Base-by-base conservation (phyloP, 768 basidiomycete species). In the Tylopilus plumbeoviolaceoides region DNA sequence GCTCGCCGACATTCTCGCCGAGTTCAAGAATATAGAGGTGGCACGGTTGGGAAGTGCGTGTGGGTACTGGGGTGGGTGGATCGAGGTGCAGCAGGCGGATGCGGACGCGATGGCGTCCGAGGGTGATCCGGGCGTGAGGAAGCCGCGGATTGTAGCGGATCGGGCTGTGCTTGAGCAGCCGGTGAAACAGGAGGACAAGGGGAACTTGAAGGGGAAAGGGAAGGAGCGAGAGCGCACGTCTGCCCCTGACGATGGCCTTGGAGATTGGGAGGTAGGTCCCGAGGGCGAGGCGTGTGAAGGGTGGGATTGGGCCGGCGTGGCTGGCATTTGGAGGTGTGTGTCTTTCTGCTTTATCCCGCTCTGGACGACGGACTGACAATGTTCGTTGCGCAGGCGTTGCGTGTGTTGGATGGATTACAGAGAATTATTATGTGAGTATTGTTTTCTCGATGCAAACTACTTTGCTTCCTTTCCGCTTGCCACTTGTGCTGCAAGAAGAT, bases 341-440 rank as follows among this genome's bases (percentile, higher is more conserved):
- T 3, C 10, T 14, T 15, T 17, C 5, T 11, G n/a, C n/a, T n/a
- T n/a, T n/a, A n/a, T n/a, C n/a, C n/a, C n/a, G n/a, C n/a, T n/a
- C n/a, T n/a, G n/a, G 35, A 15, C 2, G 27, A 36, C 12, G 25
- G 31, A 48, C 60, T 60, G 30, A 63, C 50, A 20, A 30, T 45
- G 12, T 18, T 25, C 5, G 38, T 31, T 5, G 33, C 23, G 43
- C 38, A 82, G 81, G 53, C 78, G 81, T 12, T 76, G 77, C 45
- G 73, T 83, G 7, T 83, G 78, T 53, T 83, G 81, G 80, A 68
- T 83, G 64, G 80, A 81, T 56, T 83, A 83, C 58, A 72, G 73
- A 36, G 79, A 82, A 51, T 57, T 83, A 3, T 61, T 83, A 8
- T 60, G 81, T 81, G 58, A 63, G 80, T 70, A 4, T 7, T 20